Evolutionary conservation across 2,329 filamentous ascomycete genomes (phyloP).

Genomic region (Aspergillus sergii): DNA sequence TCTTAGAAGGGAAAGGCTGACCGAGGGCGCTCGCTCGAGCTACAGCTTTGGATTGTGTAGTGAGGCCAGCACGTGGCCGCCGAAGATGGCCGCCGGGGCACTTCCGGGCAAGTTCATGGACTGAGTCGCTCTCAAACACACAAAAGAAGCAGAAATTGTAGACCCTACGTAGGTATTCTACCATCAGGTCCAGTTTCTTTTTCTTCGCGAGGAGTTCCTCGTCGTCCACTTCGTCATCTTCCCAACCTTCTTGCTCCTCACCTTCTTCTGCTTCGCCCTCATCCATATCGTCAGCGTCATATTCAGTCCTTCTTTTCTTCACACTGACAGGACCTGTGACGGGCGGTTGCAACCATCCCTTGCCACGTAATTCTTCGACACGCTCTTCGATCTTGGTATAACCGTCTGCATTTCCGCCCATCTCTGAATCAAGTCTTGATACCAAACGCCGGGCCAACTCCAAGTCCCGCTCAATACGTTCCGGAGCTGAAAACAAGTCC

Average conservation of each 20-base stretch:
- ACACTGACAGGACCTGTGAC: constrained; percentile 42
- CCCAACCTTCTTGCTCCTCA: constrained; percentile 72
- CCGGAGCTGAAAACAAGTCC: constrained; percentile 93
- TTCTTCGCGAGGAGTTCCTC: constrained; percentile 89
- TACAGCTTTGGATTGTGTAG: constrained; percentile 78
- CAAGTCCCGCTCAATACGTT: constrained; percentile 89
- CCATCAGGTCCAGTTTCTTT: constrained; percentile 93
- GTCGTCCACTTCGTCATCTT: constrained; percentile 76
- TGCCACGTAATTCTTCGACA: constrained; percentile 76
- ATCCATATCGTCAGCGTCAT: constrained; percentile 42
- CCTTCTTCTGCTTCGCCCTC: constrained; percentile 74
- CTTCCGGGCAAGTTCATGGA: constrained; percentile 93
- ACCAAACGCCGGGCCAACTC: constrained; percentile 80
- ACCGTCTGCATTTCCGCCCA: constrained; percentile 76
- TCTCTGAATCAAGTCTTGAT: constrained; percentile 80
- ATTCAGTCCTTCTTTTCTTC: constrained; percentile 61
- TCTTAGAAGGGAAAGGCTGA: constrained; percentile 81
- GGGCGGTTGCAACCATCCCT: constrained; percentile 73
- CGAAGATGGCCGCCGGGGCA: constrained; percentile 97
- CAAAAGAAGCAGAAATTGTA: constrained; percentile 99
- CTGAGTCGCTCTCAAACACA: constrained; percentile 96
- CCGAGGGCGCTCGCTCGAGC: constrained; percentile 82
- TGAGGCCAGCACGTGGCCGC: constrained; percentile 82
- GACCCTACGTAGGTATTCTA: constrained; percentile 93
- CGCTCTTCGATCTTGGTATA: constrained; percentile 80